Conservation (phyloP, 2,329 filamentous ascomycete genomes). For the Hypomyces rosellus region DNA sequence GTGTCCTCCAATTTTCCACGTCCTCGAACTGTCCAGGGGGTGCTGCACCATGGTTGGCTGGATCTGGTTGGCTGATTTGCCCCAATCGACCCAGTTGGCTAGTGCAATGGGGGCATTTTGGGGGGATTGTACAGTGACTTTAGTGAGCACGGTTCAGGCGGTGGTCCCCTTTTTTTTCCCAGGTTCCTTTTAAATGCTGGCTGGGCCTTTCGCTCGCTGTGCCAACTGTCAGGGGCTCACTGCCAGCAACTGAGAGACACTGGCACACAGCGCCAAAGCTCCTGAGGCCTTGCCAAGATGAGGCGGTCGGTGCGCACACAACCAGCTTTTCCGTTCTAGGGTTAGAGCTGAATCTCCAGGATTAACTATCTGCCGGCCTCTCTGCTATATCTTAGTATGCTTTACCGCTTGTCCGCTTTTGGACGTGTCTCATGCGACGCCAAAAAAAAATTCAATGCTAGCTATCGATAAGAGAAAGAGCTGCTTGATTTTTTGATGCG, state of each 20-base stretch:
- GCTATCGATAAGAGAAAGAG: constrained; percentile 20
- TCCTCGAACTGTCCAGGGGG: constrained; percentile 19
- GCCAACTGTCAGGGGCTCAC: neutral
- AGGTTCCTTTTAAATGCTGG: neutral
- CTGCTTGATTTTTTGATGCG: constrained; percentile 14
- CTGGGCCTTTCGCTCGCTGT: constrained; percentile 8
- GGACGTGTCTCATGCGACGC: neutral
- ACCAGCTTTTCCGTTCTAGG: constrained; percentile 13
- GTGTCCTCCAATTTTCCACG: constrained; percentile 25
- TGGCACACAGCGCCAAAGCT: neutral
- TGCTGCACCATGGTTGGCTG: constrained; percentile 8
- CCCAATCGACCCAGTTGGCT: constrained; percentile 21
- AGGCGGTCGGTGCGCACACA: constrained; percentile 16
- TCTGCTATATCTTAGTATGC: neutral
- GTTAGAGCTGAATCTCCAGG: constrained; percentile 19
- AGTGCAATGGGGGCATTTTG: constrained; percentile 19
- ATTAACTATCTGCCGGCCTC: constrained; percentile 29
- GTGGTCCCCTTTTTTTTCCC: constrained; percentile 16
- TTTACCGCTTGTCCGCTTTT: neutral
- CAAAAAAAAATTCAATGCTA: constrained; percentile 12
- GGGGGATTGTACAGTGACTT: too few relatives aligned
- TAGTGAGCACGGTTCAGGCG: constrained; percentile 2
- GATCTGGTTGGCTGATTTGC: constrained; percentile 13
- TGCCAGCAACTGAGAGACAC: constrained; percentile 12
- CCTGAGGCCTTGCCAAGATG: constrained; percentile 8